Percentiles rank a stretch among this genome's conserved stretches.
phyloP scores from a whole-genome alignment of 2,329 filamentous ascomycete species.

The Colletotrichum lini region DNA sequence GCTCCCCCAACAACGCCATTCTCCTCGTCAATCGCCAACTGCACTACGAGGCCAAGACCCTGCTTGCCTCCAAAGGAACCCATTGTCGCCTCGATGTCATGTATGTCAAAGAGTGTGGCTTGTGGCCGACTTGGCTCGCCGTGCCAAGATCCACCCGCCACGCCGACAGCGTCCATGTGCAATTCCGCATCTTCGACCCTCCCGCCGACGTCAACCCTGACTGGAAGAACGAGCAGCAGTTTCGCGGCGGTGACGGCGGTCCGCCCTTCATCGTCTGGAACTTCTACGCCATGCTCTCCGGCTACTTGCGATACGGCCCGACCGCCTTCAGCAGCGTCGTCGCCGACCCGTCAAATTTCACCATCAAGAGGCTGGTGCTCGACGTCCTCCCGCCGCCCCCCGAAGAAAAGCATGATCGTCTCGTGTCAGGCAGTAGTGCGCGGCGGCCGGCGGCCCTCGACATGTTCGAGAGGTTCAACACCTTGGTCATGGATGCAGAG shows the following conservation, averaged over 20 bases:
- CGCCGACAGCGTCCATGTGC: constrained; percentile 37
- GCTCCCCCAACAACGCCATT: constrained; percentile 37
- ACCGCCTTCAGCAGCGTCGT: constrained; percentile 40
- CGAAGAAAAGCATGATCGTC: constrained; percentile 38
- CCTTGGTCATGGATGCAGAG: constrained; percentile 34
- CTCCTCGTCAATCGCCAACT: constrained; percentile 43
- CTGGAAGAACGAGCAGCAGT: constrained; percentile 42
- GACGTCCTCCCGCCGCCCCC: constrained; percentile 40
- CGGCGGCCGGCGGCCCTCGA: constrained; percentile 21
- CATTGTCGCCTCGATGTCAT: constrained; percentile 43
- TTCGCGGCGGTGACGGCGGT: constrained; percentile 39
- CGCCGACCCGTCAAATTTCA: constrained; percentile 29
- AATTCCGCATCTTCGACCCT: constrained; percentile 44
- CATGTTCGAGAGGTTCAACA: constrained; percentile 38
- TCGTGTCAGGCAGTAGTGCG: constrained; percentile 32
- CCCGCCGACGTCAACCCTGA: constrained; percentile 40
- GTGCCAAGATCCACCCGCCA: constrained; percentile 40
- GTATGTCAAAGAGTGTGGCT: constrained; percentile 44
- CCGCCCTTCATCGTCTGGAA: constrained; percentile 43
- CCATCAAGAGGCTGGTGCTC: constrained; percentile 38
- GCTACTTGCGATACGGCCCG: constrained; percentile 39
- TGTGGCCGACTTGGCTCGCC: constrained; percentile 44
- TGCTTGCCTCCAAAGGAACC: constrained; percentile 35
- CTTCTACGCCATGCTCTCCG: constrained; percentile 43
- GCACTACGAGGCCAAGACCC: constrained; percentile 37